Evolutionary conservation across 1,284 basidiomycete species (phyloP).

Genomic region (Pyrrhoderma lamaoense): DNA sequence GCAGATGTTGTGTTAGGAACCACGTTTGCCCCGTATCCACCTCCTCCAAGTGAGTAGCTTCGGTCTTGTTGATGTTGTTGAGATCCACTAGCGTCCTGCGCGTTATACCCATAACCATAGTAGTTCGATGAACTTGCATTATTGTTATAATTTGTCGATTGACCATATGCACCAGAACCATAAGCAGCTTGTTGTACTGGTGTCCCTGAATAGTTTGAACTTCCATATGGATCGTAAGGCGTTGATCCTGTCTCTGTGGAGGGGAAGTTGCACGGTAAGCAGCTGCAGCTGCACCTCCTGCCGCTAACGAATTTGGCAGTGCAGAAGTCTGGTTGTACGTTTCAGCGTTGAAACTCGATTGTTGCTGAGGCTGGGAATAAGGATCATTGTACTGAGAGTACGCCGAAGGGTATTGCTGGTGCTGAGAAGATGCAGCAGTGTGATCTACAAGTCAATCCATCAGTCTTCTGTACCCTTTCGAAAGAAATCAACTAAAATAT

Average conservation of each 20-base stretch:
- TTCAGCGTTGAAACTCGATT: conserved; percentile 33
- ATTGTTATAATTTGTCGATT: neutral
- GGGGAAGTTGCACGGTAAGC: conserved; percentile 23
- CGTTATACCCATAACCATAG: neutral
- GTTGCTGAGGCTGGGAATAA: conserved; percentile 30
- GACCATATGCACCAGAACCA: neutral
- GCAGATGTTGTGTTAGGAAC: conserved; percentile 28
- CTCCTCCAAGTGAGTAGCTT: conserved; percentile 50
- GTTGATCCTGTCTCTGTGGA: conserved; percentile 20
- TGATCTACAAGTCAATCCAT: conserved; percentile 38
- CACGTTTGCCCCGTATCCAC: conserved; percentile 44
- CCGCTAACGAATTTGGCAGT: conserved; percentile 10
- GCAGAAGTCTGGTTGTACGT: conserved; percentile 34
- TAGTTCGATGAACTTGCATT: neutral
- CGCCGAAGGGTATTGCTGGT: conserved; percentile 40
- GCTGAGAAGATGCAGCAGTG: conserved; percentile 35
- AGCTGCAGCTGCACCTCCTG: conserved; percentile 20
- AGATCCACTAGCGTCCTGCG: neutral
- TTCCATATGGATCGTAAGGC: neutral
- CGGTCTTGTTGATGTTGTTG: conserved; percentile 32
- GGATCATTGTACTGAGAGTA: conserved; percentile 36
- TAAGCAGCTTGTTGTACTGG: neutral
- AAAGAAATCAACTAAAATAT: neutral
- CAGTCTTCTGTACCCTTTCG: neutral
- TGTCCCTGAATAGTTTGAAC: neutral